Base-by-base conservation (phyloP, 2,329 filamentous ascomycete species). In the Fusarium albidum region DNA sequence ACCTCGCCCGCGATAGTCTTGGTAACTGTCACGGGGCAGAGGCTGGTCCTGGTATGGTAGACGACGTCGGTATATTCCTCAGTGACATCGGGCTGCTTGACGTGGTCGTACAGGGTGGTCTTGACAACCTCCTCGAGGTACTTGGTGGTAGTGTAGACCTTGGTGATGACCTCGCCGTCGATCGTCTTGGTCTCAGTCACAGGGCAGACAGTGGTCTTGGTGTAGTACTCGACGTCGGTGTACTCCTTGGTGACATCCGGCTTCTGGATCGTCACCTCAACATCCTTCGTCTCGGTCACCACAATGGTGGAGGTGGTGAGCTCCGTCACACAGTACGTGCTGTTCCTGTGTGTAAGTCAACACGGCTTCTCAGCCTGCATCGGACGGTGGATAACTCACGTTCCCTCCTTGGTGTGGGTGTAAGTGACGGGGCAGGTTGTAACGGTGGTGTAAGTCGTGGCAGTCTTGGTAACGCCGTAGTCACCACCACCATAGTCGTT, bases 391-490 rank as follows among this genome's bases (percentile, higher is more conserved):
- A 17, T 32, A 42, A 72, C 75, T 75, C 67, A 77, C 75, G 70
- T 71, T 68, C 75, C 76, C 31, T 68, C 62, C 12, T 66, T 56
- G 13, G 75, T 77, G 50, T 73, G 64, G 11, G 78, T 80, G 28
- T 71, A 69, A 9, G 77, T 79, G 54, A 77, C 69, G 10, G 79
- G 78, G 65, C 79, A 81, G 42, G 77, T 70, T 5, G 77, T 79
- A 11, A 75, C 72, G 17, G 74, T 78, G 40, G 71, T 74, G 52
- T 77, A 78, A 47, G 70, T 77, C 43, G 64, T 63, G 34, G 61
- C 45, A 12, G 66, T 67, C 43, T 66, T 56, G 13, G 52, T 57
- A 13, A 56, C 50, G 13, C 34, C 26, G 6, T 48, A 34, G 25
- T 49, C 18, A 14, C 42, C 52, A 15, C 52, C 52, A 31, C 49